Base-by-base conservation (phyloP, 2,329 filamentous ascomycete species). In the Dactylellina haptotyla region DNA sequence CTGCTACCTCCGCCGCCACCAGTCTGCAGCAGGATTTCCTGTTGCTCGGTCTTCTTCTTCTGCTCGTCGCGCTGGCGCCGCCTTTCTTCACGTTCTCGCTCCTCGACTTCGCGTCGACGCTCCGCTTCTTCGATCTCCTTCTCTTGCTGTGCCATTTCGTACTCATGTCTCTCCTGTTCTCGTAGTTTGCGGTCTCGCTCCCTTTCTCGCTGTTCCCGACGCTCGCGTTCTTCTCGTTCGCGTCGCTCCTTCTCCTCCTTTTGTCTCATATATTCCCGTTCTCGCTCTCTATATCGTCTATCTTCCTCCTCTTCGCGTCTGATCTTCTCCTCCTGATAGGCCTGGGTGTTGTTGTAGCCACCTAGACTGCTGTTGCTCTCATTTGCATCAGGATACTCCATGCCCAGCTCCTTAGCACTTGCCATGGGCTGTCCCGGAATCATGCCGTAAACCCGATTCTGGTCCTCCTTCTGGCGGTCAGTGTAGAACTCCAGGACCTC, bases 21-120 rank as follows among this genome's bases (percentile, higher is more conserved):
- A 8, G 45, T 32, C 18, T 75, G 70, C 69, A 78, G 76, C 74
- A 78, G 69, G 77, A 98, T 83, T 81, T 98, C 95, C 81, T 97
- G 93, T 80, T 98, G 92, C 30, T 93, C 93, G 92, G 91, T 9
- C n/a, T n/a, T n/a, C n/a, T n/a, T n/a, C n/a, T 82, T 81, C 30
- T 85, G 83, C 75, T 82, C 81, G 78, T 83, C 82, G 26, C 81
- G 80, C n/a, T n/a, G n/a, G n/a, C n/a, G n/a, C 46, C 84, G 82
- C 32, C 82, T 77, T 75, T 82, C 82, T 64, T 82, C 80, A 41
- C 81, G 77, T 77, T 61, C 46, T 8, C 39, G 20, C 4, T 67
- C 34, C 18, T 67, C 63, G 82, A 79, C 80, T 77, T 84, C 83
- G 18, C 30, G 50, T 58, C 84, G 83, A 79, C 86, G 84, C 80